A percentile compares a stretch with the other conserved stretches of the same genome.
phyloP scores from a whole-genome alignment of 495 filamentous ascomycete species.

The Daldinia bambusicola region DNA sequence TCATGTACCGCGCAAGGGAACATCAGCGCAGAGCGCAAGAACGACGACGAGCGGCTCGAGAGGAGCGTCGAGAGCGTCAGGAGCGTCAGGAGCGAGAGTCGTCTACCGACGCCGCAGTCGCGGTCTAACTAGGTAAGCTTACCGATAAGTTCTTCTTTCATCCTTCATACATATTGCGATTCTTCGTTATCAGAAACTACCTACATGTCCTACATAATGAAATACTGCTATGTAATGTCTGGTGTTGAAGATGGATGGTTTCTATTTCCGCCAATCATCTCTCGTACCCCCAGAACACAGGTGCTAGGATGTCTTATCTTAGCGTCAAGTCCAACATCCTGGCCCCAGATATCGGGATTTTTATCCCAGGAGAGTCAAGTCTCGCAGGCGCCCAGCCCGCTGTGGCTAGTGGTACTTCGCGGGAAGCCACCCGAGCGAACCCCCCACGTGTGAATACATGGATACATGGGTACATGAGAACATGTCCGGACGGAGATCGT shows the following conservation, averaged over 20 bases:
- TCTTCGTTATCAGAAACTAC: background rate
- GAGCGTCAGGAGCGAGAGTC: background rate
- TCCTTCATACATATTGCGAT: background rate
- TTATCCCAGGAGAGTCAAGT: background rate
- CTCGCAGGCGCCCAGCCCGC: background rate
- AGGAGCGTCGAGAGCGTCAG: background rate
- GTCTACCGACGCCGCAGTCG: background rate
- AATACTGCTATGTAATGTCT: background rate
- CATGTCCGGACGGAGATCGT: conserved; percentile 21
- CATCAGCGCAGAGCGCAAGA: background rate
- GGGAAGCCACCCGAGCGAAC: conserved; percentile 16
- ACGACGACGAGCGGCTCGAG: background rate
- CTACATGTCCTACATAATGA: background rate
- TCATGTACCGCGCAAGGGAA: background rate
- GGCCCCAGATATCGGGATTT: conserved; percentile 17
- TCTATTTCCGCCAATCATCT: conserved; percentile 18
- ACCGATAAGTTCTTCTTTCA: background rate
- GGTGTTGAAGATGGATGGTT: conserved; percentile 1
- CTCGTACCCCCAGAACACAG: conserved; percentile 25
- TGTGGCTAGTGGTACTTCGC: conserved; percentile 30
- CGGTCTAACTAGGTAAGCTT: conserved; percentile 18
- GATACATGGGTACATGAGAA: conserved; percentile 10
- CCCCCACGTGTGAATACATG: conserved; percentile 25
- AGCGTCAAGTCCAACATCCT: conserved; percentile 19
- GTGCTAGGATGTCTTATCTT: conserved; percentile 9